phyloP scores from a whole-genome alignment of 2,329 filamentous ascomycete species.

The Magnaporthiopsis incrustans region DNA sequence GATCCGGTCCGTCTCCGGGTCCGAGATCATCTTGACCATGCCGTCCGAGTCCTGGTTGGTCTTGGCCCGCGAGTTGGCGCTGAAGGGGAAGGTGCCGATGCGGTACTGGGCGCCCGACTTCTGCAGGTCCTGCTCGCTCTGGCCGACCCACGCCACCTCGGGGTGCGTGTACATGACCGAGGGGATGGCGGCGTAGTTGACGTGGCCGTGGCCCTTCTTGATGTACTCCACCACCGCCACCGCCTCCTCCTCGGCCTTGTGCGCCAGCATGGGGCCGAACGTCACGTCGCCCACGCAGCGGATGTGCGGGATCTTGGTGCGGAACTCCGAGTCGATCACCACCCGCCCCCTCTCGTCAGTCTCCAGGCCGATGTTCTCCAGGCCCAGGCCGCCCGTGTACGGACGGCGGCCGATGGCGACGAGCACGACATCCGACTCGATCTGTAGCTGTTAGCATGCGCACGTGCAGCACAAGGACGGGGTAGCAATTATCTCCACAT shows the following conservation, averaged over 20 bases:
- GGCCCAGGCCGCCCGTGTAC: constrained; percentile 83
- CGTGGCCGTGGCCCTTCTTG: constrained; percentile 94
- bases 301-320: constrained; percentile 95
- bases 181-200: constrained; percentile 97
- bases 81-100: constrained; percentile 91
- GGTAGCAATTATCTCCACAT: not conserved
- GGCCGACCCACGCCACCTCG: constrained; percentile 96
- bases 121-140: constrained; percentile 96
- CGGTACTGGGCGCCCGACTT: constrained; percentile 84
- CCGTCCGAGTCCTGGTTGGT: constrained; percentile 96
- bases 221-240: constrained; percentile 95
- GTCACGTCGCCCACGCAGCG: constrained; percentile 93
- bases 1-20: constrained; percentile 92
- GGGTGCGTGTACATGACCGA: constrained; percentile 99
- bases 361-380: constrained; percentile 91
- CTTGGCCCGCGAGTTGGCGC: constrained; percentile 96
- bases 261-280: constrained; percentile 96
- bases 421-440: constrained; percentile 91
- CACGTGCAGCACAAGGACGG: constrained; percentile 1
- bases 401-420: constrained; percentile 94
- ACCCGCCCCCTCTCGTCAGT: constrained; percentile 88
- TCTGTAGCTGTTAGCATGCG: constrained; percentile 34
- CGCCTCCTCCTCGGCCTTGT: constrained; percentile 98
- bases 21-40: constrained; percentile 92
- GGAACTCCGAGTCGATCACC: constrained; percentile 97